Conservation (phyloP, 1,284 basidiomycete genomes). For the Pyrrhoderma noxium region DNA sequence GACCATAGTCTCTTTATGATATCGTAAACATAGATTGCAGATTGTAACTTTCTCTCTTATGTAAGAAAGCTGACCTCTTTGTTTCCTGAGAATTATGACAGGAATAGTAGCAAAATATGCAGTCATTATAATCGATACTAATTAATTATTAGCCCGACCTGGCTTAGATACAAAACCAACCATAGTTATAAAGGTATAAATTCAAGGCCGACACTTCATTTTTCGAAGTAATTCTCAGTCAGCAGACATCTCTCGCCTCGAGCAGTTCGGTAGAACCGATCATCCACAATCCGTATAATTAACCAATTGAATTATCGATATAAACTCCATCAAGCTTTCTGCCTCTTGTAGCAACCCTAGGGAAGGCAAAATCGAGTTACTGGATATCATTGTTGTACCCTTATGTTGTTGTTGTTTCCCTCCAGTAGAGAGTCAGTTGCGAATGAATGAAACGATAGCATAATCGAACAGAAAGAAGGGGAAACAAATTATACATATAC, state of each 20-base stretch:
- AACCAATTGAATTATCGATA: background rate
- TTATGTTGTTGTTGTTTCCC: too few species aligned
- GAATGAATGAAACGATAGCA: too few species aligned
- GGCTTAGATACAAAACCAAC: background rate
- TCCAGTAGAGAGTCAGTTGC: too few species aligned
- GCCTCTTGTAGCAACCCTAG: too few species aligned
- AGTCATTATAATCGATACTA: background rate
- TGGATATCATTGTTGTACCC: too few species aligned
- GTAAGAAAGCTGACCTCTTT: background rate
- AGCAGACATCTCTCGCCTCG: too few species aligned
- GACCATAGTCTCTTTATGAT: background rate
- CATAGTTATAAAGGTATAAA: slow-evolving; percentile 7
- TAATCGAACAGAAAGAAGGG: too few species aligned
- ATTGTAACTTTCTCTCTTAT: background rate
- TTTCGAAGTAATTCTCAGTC: too few species aligned
- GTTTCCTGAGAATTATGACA: slow-evolving; percentile 1
- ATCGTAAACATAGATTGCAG: background rate
- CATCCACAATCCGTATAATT: background rate
- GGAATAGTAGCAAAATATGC: background rate
- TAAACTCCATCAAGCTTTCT: background rate
- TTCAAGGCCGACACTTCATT: background rate
- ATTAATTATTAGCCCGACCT: background rate
- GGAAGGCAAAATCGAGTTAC: too few species aligned
- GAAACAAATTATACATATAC: too few species aligned
- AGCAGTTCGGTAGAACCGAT: background rate